These are phyloP conservation scores for Phytopythium oedochilum DNA, from an alignment of 352 stramenopile species.

Conservation along the genomic window DNA sequence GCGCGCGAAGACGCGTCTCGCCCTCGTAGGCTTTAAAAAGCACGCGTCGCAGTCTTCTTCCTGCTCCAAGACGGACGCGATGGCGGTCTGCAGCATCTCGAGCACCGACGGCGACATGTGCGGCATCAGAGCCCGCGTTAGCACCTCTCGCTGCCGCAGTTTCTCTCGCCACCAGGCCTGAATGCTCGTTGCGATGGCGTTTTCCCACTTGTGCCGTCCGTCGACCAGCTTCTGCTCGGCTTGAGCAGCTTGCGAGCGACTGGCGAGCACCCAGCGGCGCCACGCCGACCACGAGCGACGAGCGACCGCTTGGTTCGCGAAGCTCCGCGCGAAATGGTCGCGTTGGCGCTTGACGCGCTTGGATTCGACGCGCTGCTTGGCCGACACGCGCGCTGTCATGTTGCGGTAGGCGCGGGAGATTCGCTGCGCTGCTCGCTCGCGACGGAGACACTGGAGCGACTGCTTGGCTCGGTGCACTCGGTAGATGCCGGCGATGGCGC, in stretches of 20 bases:
- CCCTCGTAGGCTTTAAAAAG: neutral
- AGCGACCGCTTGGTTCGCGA: neutral
- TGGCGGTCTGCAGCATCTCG: neutral
- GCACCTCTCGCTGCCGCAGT: neutral
- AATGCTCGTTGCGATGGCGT: neutral
- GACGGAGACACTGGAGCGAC: constrained; percentile 11
- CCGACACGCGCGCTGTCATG: constrained; percentile 10
- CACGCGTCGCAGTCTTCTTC: neutral
- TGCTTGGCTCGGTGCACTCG: constrained; percentile 28
- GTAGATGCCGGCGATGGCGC: constrained; percentile 20
- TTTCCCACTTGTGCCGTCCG: neutral
- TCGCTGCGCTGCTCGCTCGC: constrained; percentile 15
- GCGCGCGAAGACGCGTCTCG: constrained; percentile 6
- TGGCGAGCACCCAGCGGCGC: neutral
- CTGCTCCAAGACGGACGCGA: neutral
- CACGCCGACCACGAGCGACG: neutral
- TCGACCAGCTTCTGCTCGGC: neutral
- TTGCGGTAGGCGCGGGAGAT: constrained; percentile 24
- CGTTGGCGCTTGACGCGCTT: neutral
- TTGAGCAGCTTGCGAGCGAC: neutral
- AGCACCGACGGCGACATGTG: neutral
- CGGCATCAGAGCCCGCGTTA: neutral
- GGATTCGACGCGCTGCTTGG: constrained; percentile 19
- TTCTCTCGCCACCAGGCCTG: neutral
- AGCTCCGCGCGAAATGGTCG: neutral